Base-by-base conservation (phyloP, 352 stramenopile species). In the Phytopythium delawarense region DNA sequence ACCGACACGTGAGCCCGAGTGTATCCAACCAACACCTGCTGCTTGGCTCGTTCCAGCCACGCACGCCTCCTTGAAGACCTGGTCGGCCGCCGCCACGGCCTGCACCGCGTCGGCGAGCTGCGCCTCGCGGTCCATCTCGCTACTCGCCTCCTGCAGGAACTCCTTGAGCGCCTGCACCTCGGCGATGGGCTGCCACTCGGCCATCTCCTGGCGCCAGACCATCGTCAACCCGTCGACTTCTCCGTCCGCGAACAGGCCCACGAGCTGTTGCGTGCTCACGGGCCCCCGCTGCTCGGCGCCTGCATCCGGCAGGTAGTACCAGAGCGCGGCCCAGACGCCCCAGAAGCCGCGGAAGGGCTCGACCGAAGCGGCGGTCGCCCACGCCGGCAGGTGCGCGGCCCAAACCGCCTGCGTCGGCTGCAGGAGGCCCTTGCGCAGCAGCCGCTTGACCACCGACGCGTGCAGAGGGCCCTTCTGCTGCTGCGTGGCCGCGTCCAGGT, bases 151-250 rank as follows among this genome's bases (percentile, higher is more conserved):
- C 58, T 87, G 78, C 23, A 91, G 50, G 57, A 89, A 87, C 65
- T 90, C 78, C 58, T 89, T 89, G 23, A 91, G 57, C 48, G 68
- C 67, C 12, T 66, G 67, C 23, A 91, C 74, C 45, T 89, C 75
- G 28, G 79, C 73, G 20, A 91, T 75, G 15, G 82, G 72, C 50
- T 81, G 85, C 82, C 78, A 89, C 20, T 63, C 65, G 37, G 69
- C 34, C 50, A 91, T 69, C 34, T 77, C 64, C 52, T 79, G 65
- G 20, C 55, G 78, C 82, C 82, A 91, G 9, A 91, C 76, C 40
- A 91, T 68, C 62, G 82, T 91, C 71, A 91, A 78, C 34, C 82
- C 82, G 62, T 91, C 82, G 34, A 90, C 66, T 49, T 85, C 66
- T 54, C 80, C 82, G 34, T 89, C 73, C 57, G 85, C 64, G 67